Conservation (phyloP, 345 rosid species). For the Gossypium rotundifolium region DNA sequence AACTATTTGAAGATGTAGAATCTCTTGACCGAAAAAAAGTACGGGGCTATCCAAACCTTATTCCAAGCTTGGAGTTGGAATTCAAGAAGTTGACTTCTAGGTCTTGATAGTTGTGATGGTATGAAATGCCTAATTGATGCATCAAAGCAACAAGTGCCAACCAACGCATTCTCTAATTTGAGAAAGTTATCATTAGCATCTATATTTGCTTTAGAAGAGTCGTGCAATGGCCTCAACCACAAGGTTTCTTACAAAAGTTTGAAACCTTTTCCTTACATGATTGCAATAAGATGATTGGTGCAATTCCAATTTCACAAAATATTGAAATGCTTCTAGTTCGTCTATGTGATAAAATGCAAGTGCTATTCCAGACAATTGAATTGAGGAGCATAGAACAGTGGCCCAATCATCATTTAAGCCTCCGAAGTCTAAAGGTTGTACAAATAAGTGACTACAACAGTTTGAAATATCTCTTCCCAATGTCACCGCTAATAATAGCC, state of each 20-base stretch:
- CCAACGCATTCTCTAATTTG: too few relatives aligned
- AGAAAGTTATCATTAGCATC: not conserved
- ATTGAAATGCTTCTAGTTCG: not conserved
- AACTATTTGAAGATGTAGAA: not conserved
- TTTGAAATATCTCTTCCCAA: not conserved
- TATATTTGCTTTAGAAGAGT: not conserved
- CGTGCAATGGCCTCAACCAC: not conserved
- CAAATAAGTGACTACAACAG: not conserved
- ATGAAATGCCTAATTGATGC: not conserved
- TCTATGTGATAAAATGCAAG: not conserved
- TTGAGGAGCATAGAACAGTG: not conserved
- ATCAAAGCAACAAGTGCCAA: too few relatives aligned
- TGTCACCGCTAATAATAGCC: too few relatives aligned
- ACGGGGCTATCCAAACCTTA: not conserved
- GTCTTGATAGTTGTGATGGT: too few relatives aligned
- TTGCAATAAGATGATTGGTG: not conserved
- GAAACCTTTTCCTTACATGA: not conserved
- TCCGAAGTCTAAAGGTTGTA: not conserved
- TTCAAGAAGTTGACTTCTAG: not conserved
- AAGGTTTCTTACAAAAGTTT: not conserved
- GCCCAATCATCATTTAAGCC: not conserved
- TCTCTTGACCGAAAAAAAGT: not conserved
- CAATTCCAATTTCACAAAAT: not conserved
- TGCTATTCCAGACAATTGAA: not conserved
- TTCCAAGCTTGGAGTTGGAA: not conserved